phyloP scores from a whole-genome alignment of 768 basidiomycete genomes.

The Russula sp. region DNA sequence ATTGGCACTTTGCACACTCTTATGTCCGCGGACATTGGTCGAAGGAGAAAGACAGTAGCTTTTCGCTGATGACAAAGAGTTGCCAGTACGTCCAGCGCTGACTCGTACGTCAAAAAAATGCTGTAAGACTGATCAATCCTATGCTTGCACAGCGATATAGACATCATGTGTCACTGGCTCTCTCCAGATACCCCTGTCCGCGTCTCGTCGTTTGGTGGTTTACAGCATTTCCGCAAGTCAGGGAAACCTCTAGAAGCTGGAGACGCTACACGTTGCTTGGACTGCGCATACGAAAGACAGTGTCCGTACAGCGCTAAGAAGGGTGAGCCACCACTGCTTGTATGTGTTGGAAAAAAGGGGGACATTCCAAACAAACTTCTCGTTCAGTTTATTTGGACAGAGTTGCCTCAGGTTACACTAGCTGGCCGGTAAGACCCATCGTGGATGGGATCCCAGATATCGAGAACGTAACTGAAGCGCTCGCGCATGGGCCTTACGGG shows the following conservation, averaged over 20 bases:
- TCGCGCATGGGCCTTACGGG: slow-evolving; percentile 72
- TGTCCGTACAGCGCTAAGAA: slow-evolving; percentile 89
- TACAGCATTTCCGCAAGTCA: slow-evolving; percentile 75
- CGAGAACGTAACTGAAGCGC: slow-evolving; percentile 73
- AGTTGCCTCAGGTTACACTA: slow-evolving; percentile 49
- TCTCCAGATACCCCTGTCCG: slow-evolving; percentile 59
- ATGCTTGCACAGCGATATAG: slow-evolving; percentile 62
- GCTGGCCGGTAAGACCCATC: slow-evolving; percentile 66
- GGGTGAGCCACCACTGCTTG: slow-evolving; percentile 43
- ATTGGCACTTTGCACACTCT: slow-evolving; percentile 87
- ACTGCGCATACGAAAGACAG: slow-evolving; percentile 66
- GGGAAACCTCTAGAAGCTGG: slow-evolving; percentile 70
- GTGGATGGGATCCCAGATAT: slow-evolving; percentile 85
- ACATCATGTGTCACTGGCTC: slow-evolving; percentile 77
- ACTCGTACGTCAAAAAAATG: slow-evolving; percentile 9
- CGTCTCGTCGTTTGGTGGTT: slow-evolving; percentile 83
- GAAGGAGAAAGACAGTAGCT: slow-evolving; percentile 64
- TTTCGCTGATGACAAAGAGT: slow-evolving; percentile 85
- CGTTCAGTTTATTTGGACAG: slow-evolving; percentile 74
- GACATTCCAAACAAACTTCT: not conserved
- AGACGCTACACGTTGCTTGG: slow-evolving; percentile 65
- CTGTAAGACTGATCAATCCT: not conserved
- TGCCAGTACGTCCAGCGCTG: slow-evolving; percentile 63
- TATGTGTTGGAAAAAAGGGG: not conserved
- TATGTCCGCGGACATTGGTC: slow-evolving; percentile 85